phyloP scores from a whole-genome alignment of 208 protist genomes.

The Entamoeba dispar region DNA sequence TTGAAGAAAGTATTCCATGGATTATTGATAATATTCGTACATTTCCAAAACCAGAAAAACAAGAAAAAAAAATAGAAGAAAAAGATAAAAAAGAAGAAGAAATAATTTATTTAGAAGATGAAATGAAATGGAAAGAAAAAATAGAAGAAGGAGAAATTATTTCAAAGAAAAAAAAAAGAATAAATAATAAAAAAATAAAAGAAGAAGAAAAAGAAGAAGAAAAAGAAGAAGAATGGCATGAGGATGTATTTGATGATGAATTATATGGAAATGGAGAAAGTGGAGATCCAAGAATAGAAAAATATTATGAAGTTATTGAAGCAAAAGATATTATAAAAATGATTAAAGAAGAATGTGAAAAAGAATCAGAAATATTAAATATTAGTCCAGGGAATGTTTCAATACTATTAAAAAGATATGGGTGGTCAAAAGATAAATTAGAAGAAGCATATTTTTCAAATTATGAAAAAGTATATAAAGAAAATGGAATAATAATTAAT shows the following conservation, averaged over 20 bases:
- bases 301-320: not conserved
- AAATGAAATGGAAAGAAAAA: conserved; percentile 1
- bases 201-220: not conserved
- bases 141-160: not conserved
- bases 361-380: not conserved
- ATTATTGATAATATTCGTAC: not conserved
- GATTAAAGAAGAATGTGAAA: not conserved
- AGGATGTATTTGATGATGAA: not conserved
- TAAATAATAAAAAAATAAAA: conserved; percentile 4
- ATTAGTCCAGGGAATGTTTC: not conserved
- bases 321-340: not conserved
- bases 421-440: not conserved
- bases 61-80: not conserved
- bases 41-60: not conserved
- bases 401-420: not conserved
- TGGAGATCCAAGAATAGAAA: not conserved
- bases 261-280: not conserved
- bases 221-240: not conserved
- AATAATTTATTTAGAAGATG: not conserved
- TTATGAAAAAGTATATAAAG: not conserved
- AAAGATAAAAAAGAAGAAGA: not conserved
- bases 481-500: not conserved
- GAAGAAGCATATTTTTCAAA: not conserved
- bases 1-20: not conserved
- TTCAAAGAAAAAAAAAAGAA: not conserved